phyloP scores from a whole-genome alignment of 148 eudicot species.

The Persicaria maculosa region DNA sequence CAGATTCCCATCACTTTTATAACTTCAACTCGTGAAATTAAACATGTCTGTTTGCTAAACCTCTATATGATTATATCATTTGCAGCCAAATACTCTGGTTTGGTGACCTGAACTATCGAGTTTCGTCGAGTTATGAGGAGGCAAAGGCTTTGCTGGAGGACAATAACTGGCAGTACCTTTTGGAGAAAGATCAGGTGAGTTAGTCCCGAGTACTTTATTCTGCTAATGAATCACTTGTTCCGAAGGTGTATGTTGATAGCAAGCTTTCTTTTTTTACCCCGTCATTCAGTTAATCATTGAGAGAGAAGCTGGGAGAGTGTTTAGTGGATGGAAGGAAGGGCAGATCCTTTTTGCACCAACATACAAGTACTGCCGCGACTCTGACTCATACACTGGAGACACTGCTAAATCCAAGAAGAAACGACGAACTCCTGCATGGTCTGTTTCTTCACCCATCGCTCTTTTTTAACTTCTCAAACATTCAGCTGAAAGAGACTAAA shows the following conservation, averaged over 20 bases:
- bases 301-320: conserved; percentile 59
- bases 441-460: background rate
- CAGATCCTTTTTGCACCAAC: conserved; percentile 65
- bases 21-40: background rate
- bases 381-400: conserved; percentile 78
- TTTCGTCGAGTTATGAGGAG: conserved; percentile 73
- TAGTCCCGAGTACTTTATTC: background rate
- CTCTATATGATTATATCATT: background rate
- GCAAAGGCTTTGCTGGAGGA: conserved; percentile 53
- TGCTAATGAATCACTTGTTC: too few relatives aligned
- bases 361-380: conserved; percentile 74
- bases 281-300: conserved; percentile 42
- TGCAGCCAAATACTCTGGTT: conserved; percentile 79
- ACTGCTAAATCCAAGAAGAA: conserved; percentile 64
- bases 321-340: conserved; percentile 70
- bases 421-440: conserved; percentile 86
- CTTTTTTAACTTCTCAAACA: background rate
- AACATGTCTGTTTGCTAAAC: background rate
- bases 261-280: background rate
- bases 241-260: background rate
- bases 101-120: conserved; percentile 84
- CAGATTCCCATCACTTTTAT: background rate
- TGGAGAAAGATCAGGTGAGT: conserved; percentile 77
- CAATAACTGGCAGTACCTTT: conserved; percentile 60
- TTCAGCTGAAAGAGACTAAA: background rate